A percentile compares a stretch with the other conserved stretches of the same genome.
These are phyloP conservation scores for Clarireedia hainanense DNA, from an alignment of 2,329 filamentous ascomycete genomes.

Conservation along the genomic window DNA sequence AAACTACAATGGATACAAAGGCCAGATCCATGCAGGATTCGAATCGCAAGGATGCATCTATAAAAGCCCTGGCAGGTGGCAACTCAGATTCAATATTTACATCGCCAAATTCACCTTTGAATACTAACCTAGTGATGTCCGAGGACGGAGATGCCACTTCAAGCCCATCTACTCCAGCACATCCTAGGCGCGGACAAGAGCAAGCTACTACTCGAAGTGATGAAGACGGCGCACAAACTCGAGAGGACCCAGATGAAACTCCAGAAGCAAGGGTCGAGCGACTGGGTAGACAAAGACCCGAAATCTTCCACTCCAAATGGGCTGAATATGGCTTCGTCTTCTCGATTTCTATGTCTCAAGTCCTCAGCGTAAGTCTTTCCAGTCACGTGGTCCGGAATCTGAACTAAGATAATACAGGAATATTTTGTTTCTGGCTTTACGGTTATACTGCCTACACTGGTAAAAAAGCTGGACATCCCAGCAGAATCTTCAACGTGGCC, in stretches of 20 bases:
- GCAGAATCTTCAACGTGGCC: conserved; percentile 54
- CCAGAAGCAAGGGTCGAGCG: conserved; percentile 38
- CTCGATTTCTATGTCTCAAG: conserved; percentile 50
- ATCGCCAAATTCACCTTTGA: background rate
- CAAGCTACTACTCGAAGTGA: too few relatives aligned
- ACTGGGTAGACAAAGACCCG: conserved; percentile 49
- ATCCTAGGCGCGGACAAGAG: background rate
- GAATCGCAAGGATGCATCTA: background rate
- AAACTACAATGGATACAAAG: background rate
- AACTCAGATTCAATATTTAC: background rate
- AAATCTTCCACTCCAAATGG: conserved; percentile 42
- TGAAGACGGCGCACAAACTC: too few relatives aligned
- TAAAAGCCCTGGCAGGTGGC: background rate
- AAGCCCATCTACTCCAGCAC: background rate
- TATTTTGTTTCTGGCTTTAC: conserved; percentile 68
- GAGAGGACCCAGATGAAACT: conserved; percentile 22
- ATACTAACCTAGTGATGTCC: background rate
- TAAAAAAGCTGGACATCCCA: conserved; percentile 55
- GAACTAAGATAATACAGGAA: conserved; percentile 34
- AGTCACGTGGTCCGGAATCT: too few relatives aligned
- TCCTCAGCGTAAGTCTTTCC: conserved; percentile 39
- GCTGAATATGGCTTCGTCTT: conserved; percentile 52
- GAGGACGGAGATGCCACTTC: background rate
- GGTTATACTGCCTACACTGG: conserved; percentile 61
- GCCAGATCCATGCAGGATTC: background rate